phyloP scores from a whole-genome alignment of 2,329 filamentous ascomycete genomes.

The Stagonosporopsis chrysanthemi region DNA sequence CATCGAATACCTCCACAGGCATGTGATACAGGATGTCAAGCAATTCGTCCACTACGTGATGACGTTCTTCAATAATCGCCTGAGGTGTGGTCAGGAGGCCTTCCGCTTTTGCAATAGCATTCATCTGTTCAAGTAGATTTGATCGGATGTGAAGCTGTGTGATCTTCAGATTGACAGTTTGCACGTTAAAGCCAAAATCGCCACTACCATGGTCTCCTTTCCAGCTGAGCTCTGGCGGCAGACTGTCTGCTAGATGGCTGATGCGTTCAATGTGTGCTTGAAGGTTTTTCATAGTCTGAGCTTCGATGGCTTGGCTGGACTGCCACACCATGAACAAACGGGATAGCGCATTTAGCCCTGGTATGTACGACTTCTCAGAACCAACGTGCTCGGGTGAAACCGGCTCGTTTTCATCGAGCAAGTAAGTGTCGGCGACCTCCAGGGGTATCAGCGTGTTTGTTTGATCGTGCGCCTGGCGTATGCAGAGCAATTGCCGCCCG shows the following conservation, averaged over 20 bases:
- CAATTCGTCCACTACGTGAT: conserved; percentile 28
- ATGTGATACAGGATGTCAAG: conserved; percentile 27
- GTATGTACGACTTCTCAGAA: conserved; percentile 19
- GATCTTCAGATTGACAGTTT: conserved; percentile 33
- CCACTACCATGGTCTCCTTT: conserved; percentile 4
- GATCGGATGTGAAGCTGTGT: conserved; percentile 34
- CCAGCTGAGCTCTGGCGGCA: conserved; percentile 27
- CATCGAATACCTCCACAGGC: conserved; percentile 31
- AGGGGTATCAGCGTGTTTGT: conserved; percentile 21
- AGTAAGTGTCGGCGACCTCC: conserved; percentile 21
- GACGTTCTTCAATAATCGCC: conserved; percentile 27
- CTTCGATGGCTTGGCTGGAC: conserved; percentile 25
- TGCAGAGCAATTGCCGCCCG: conserved; percentile 22
- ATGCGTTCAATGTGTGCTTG: conserved; percentile 25
- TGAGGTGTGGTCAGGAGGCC: conserved; percentile 22
- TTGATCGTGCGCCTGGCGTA: conserved; percentile 27
- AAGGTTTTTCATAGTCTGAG: conserved; percentile 25
- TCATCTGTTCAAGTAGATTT: conserved; percentile 33
- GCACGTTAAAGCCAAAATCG: conserved; percentile 31
- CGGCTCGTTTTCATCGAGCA: conserved; percentile 2
- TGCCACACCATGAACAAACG: conserved; percentile 31
- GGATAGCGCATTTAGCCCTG: conserved; percentile 29
- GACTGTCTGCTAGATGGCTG: conserved; percentile 17
- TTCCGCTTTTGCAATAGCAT: conserved; percentile 22
- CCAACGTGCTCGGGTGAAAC: conserved; percentile 1